Base-by-base conservation (phyloP, 768 basidiomycete genomes). In the Boletus subparvulus region DNA sequence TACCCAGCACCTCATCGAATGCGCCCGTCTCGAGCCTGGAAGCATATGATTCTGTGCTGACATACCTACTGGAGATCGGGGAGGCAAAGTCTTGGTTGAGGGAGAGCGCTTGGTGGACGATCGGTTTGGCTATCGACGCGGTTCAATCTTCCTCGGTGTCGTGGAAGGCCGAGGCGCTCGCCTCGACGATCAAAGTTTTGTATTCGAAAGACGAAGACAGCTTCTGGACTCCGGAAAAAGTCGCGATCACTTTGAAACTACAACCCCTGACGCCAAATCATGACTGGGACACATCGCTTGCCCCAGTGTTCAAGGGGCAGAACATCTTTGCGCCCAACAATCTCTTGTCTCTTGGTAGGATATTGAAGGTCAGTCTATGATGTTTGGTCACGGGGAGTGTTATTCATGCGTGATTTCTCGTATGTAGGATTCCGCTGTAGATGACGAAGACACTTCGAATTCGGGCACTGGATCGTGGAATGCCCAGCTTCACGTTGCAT, bases 401-500 rank as follows among this genome's bases (percentile, higher is more conserved):
- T 43, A 54, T 59, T 66, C 47, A 65, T 48, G 41, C 47, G 30
- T 30, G 30, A 30, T 30, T 30, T 30, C 30, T 50, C 41, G 21
- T 21, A 16, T 55, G 4, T 55, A 89, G 88, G 87, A 87, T 69
- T 79, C 80, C 16, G 76, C 77, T 9, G 66, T 75, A 6, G 83
- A 85, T 37, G 84, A 85, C 5, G 82, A 84, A 16, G 81, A 80
- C 17, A 68, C 72, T 3, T 66, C 78, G 12, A 84, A 85, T 56
- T 72, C 80, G 2, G 76, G 78, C 12, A 73, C 79, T 36, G 82
- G 83, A 36, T 71, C 82, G 14, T 93, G 94, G 94, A 95, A 90
- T 69, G 87, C 94, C 54, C 87, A 94, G 67, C 78, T 95, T 42
- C 96, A 97, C 69, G 94, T 92, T 69, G 90, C 87, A 24, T 99